phyloP scores from a whole-genome alignment of 2,329 filamentous ascomycete species.

The Botrytis porri region DNA sequence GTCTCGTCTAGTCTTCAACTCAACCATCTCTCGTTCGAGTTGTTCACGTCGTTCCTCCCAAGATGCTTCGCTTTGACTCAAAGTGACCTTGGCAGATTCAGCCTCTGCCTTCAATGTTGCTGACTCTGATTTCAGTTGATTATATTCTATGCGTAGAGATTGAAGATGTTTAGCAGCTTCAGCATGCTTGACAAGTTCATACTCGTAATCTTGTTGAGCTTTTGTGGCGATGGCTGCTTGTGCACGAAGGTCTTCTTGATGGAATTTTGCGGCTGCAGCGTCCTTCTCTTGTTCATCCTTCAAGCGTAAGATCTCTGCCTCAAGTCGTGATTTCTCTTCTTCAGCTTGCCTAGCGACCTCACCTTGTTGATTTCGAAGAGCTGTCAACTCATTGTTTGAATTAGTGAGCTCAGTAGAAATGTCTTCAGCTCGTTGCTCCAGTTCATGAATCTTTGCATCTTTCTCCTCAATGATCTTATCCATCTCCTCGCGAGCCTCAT shows the following conservation, averaged over 20 bases:
- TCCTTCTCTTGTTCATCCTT: slow-evolving; percentile 82
- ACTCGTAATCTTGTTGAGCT: slow-evolving; percentile 93
- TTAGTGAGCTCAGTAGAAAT: slow-evolving; percentile 76
- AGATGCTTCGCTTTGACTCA: slow-evolving; percentile 78
- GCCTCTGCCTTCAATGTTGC: slow-evolving; percentile 75
- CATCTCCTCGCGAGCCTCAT: slow-evolving; percentile 85
- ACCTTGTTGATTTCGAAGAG: slow-evolving; percentile 74
- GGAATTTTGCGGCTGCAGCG: slow-evolving; percentile 74
- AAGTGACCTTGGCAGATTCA: slow-evolving; percentile 76
- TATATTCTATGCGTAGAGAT: slow-evolving; percentile 73
- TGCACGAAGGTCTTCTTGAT: slow-evolving; percentile 86
- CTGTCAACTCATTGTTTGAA: slow-evolving; percentile 78
- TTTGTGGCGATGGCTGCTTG: slow-evolving; percentile 92
- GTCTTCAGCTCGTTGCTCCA: slow-evolving; percentile 80
- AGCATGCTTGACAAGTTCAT: slow-evolving; percentile 90
- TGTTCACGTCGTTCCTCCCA: slow-evolving; percentile 81
- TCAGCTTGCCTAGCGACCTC: slow-evolving; percentile 69
- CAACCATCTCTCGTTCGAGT: slow-evolving; percentile 78
- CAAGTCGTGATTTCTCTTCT: slow-evolving; percentile 76
- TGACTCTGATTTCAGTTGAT: slow-evolving; percentile 75
- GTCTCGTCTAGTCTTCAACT: slow-evolving; percentile 74
- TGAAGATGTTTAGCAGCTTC: slow-evolving; percentile 88
- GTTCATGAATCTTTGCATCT: slow-evolving; percentile 73
- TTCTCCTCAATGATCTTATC: slow-evolving; percentile 73
- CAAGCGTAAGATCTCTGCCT: slow-evolving; percentile 74